Percentiles rank a stretch among this genome's conserved stretches.
Conservation (phyloP, 805 yeast genomes). For the Ogataea trehaloabstinens region DNA sequence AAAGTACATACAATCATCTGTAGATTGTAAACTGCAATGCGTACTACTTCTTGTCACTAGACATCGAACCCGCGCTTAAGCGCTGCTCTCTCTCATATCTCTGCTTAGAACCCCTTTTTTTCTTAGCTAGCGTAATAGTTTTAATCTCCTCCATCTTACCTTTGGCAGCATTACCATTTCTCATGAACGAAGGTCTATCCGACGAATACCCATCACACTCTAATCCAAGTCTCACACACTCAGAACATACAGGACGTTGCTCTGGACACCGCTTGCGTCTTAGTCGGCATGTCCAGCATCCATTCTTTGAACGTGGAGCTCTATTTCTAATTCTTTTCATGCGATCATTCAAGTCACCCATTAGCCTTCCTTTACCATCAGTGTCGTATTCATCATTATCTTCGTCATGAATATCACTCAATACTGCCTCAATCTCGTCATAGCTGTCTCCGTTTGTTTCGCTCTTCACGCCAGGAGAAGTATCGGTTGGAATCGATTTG, state of each 20-base stretch:
- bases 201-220: slow-evolving; percentile 55
- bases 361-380: slow-evolving; percentile 3
- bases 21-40: too few species aligned
- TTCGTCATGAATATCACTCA: slow-evolving; percentile 7
- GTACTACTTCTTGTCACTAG: slow-evolving; percentile 7
- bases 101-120: slow-evolving; percentile 35
- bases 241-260: slow-evolving; percentile 56
- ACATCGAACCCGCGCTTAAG: slow-evolving; percentile 13
- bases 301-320: slow-evolving; percentile 34
- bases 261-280: slow-evolving; percentile 74
- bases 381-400: slow-evolving; percentile 7
- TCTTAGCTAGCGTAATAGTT: slow-evolving; percentile 34
- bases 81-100: slow-evolving; percentile 19
- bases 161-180: slow-evolving; percentile 38
- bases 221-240: slow-evolving; percentile 56
- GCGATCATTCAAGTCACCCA: slow-evolving; percentile 15
- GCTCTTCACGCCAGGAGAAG: slow-evolving; percentile 9
- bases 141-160: slow-evolving; percentile 51
- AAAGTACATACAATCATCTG: slow-evolving; percentile 1
- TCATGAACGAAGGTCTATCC: slow-evolving; percentile 55
- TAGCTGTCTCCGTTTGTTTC: slow-evolving; percentile 5
- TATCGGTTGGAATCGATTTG: slow-evolving; percentile 7
- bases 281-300: slow-evolving; percentile 79
- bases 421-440: slow-evolving; percentile 9
- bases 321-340: slow-evolving; percentile 17